Percentiles rank a stretch among this genome's conserved stretches.
Conservation (phyloP, 75 land plant genomes). For the Selaginella tamariscina region DNA sequence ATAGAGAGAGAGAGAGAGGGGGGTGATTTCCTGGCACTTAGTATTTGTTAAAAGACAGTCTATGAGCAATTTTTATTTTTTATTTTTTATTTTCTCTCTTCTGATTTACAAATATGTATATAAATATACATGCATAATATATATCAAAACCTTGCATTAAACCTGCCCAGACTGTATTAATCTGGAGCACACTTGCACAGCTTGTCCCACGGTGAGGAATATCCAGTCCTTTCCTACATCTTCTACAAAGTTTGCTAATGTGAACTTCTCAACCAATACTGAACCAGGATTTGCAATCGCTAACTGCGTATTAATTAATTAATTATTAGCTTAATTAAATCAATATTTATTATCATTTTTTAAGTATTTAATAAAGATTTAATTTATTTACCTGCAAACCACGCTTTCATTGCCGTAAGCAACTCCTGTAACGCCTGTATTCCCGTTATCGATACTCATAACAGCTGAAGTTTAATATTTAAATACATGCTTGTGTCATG, state of each 20-base stretch:
- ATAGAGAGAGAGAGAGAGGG: too few relatives aligned
- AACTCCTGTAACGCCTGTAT: slow-evolving; percentile 5
- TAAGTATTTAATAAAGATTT: background rate
- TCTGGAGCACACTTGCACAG: slow-evolving; percentile 44
- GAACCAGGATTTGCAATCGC: slow-evolving; percentile 51
- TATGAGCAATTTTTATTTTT: too few relatives aligned
- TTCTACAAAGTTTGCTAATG: slow-evolving; percentile 35
- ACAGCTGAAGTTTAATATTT: slow-evolving; percentile 4
- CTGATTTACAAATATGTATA: too few relatives aligned
- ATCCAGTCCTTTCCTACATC: slow-evolving; percentile 38
- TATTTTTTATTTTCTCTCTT: too few relatives aligned
- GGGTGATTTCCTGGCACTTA: too few relatives aligned
- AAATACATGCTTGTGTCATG: background rate
- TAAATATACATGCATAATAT: too few relatives aligned
- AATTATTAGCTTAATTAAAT: too few relatives aligned
- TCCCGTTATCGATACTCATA: slow-evolving; percentile 8
- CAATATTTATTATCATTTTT: too few relatives aligned
- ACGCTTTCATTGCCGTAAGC: background rate
- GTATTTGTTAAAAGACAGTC: too few relatives aligned
- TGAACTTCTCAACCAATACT: slow-evolving; percentile 55
- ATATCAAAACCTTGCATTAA: too few relatives aligned
- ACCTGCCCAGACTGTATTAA: too few relatives aligned
- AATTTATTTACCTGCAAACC: background rate
- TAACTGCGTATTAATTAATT: too few relatives aligned
- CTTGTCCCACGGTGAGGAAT: slow-evolving; percentile 51